Conservation (phyloP, 352 stramenopile species). For the Pythium inflatum region DNA sequence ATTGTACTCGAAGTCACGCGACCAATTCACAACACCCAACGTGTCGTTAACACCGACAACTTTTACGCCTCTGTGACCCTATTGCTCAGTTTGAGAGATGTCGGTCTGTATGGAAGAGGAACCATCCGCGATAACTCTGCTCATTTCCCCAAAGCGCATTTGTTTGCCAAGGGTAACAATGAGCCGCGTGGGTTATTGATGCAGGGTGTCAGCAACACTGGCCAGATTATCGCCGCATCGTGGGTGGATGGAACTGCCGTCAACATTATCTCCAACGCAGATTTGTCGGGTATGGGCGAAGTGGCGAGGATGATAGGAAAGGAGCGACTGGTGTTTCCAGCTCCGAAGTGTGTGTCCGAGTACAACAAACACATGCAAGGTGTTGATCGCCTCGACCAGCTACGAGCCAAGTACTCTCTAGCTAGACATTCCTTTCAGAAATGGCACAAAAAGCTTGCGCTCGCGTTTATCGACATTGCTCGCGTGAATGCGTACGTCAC, state of each 20-base stretch:
- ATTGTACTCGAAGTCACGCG: constrained; percentile 38
- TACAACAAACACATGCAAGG: constrained; percentile 47
- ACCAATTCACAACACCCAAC: constrained; percentile 29
- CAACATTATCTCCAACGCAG: constrained; percentile 37
- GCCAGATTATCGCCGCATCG: constrained; percentile 32
- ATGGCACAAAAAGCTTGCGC: constrained; percentile 39
- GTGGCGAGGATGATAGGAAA: constrained; percentile 28
- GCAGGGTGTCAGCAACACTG: constrained; percentile 22
- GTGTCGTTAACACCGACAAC: constrained; percentile 42
- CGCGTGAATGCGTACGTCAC: constrained; percentile 37
- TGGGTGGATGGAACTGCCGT: constrained; percentile 36
- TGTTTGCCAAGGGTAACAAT: constrained; percentile 8
- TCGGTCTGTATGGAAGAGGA: constrained; percentile 33
- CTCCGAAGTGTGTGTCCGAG: constrained; percentile 27
- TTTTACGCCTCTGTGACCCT: constrained; percentile 40
- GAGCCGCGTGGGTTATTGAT: constrained; percentile 21
- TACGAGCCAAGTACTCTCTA: constrained; percentile 32
- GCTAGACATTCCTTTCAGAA: constrained; percentile 37
- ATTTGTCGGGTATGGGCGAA: too few species aligned
- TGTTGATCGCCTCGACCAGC: constrained; percentile 38
- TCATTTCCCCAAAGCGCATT: constrained; percentile 35
- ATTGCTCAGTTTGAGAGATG: constrained; percentile 24
- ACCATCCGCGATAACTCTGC: constrained; percentile 24
- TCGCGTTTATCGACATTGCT: constrained; percentile 38
- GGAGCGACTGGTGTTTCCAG: constrained; percentile 18